phyloP scores from a whole-genome alignment of 2,329 filamentous ascomycete genomes.

The Penicillium crustosum region DNA sequence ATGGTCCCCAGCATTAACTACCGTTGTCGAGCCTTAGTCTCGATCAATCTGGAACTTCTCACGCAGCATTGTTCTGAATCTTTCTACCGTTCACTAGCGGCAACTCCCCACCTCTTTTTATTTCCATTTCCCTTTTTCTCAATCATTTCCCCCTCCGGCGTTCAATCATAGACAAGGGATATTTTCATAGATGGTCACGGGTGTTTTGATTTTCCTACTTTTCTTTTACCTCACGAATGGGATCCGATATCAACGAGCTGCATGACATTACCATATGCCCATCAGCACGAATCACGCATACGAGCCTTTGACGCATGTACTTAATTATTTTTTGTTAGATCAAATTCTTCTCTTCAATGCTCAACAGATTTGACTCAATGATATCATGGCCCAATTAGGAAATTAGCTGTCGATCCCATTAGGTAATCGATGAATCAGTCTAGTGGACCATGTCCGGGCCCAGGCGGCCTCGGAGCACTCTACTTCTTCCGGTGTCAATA shows the following conservation, averaged over 20 bases:
- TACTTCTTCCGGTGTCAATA: slow-evolving; percentile 1
- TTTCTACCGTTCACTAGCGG: neutral
- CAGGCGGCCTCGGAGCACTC: neutral
- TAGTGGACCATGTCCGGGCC: too few species aligned
- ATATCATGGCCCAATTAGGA: slow-evolving; percentile 5
- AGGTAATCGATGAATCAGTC: neutral
- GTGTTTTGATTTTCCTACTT: neutral
- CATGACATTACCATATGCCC: slow-evolving; percentile 5
- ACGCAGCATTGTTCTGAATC: neutral
- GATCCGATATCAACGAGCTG: slow-evolving; percentile 2
- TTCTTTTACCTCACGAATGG: slow-evolving; percentile 4
- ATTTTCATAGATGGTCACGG: slow-evolving; percentile 4
- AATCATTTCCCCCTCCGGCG: slow-evolving; percentile 11
- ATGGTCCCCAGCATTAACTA: neutral
- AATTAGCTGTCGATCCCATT: neutral
- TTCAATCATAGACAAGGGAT: slow-evolving; percentile 19
- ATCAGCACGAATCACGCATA: slow-evolving; percentile 17
- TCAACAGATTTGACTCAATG: neutral
- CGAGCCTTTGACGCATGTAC: slow-evolving; percentile 1
- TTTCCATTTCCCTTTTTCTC: slow-evolving; percentile 16
- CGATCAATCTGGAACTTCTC: neutral
- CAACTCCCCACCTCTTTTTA: neutral
- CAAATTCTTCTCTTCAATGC: neutral
- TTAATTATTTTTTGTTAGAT: slow-evolving; percentile 1
- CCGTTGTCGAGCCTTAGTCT: neutral